These are phyloP conservation scores for Bullera alba DNA, from an alignment of 768 basidiomycete genomes.

Conservation along the genomic window DNA sequence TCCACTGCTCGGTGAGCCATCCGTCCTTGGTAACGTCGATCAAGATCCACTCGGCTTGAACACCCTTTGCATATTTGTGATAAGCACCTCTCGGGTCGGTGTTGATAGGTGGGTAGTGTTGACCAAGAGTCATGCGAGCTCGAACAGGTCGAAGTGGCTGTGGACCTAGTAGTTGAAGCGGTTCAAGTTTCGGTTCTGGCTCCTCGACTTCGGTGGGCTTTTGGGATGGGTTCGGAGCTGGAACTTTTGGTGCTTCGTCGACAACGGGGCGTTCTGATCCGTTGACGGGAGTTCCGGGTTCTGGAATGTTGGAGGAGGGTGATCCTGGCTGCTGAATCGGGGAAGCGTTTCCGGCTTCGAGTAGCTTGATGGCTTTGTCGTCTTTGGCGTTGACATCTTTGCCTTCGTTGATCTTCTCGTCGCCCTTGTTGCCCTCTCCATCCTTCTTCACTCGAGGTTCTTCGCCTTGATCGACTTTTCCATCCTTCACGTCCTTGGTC, in stretches of 20 bases:
- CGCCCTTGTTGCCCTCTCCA: constrained; percentile 3
- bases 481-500: constrained; percentile 5
- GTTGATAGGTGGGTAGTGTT: constrained; percentile 26
- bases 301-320: constrained; percentile 19
- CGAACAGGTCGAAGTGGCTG: constrained; percentile 21
- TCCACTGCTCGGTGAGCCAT: constrained; percentile 37
- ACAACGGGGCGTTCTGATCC: constrained; percentile 1
- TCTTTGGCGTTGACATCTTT: constrained; percentile 4
- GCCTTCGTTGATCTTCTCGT: constrained; percentile 4
- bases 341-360: background rate
- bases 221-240: constrained; percentile 1
- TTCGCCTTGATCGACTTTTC: constrained; percentile 3
- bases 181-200: background rate
- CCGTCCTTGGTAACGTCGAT: constrained; percentile 39
- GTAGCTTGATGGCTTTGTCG: background rate
- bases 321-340: constrained; percentile 5
- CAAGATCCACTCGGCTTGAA: constrained; percentile 18
- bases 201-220: background rate
- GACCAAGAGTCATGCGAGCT: constrained; percentile 20
- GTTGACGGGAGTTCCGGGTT: constrained; percentile 17
- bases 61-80: constrained; percentile 30
- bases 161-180: constrained; percentile 20
- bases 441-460: constrained; percentile 2
- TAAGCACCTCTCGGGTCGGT: constrained; percentile 38
- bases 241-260: background rate